Evolutionary conservation across 768 basidiomycete genomes (phyloP), one percentile per base, ranked within the genome.

Genomic region (Rhizopogon salebrosus): DNA sequence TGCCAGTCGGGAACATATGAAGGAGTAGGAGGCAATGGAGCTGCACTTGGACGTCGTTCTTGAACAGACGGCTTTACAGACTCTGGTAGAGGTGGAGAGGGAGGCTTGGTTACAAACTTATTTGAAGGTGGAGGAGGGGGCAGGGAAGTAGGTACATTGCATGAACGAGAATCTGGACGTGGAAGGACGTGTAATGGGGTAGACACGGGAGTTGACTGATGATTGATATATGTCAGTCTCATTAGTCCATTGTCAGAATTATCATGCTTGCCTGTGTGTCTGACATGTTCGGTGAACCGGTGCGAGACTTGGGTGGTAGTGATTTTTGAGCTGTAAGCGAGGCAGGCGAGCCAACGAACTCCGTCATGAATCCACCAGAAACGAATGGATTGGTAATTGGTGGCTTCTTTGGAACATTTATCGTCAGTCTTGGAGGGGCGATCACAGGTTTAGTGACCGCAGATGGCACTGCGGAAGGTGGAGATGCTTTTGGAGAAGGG

Each of bases 351-450:
- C 67, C 69, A 29, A 69, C 68, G 34, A 79, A 78, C 46, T 76
- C 75, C 13, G 73, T 74, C 52, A 78, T 64, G 41, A 77, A 75
- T 18, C 79, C 77, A n/a, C 71, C 75, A 9, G 78, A 78, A 10
- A 80, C 72, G 51, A 80, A 79, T n/a, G 77, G 71, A 60, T 75
- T 79, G 40, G 62, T 61, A 36, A 69, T 41, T 3, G 56, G 37
- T 7, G 57, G 51, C 37, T 64, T 67, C 53, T 59, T 59, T 24
- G 53, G 18, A 31, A 52, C 41, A n/a, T 22, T 27, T 55, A 38
- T 46, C 36, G 35, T 42, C 39, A 18, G 35, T 29, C 22, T 42
- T 35, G 31, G 39, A 13, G 53, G 26, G 22, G 55, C 48, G 7
- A 48, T 26, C 27, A 52, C 54, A 16, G 41, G 39, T 24, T 56